Evolutionary conservation across 768 basidiomycete species (phyloP), one percentile per base, ranked within the genome.

Genomic region (Tylopilus vinaceipallidus): DNA sequence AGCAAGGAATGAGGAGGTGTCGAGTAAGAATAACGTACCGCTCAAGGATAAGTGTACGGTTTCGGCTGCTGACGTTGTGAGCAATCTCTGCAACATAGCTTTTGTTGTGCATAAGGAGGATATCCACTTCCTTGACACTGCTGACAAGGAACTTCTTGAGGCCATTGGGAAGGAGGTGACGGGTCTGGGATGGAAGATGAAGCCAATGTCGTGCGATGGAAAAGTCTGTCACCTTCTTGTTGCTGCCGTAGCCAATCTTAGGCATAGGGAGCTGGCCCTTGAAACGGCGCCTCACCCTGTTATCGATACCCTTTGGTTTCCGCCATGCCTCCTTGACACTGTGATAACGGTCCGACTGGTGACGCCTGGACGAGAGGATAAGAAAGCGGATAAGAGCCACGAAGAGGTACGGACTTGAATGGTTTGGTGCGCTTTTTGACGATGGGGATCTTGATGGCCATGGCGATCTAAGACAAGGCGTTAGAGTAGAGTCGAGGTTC

Each of bases 291-390:
- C 93, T 80, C 64, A 97, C 95, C 66, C 95, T 85, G 85, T 98
- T 98, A 72, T 98, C 95, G 64, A 98, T 98, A 91, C 95, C 97
- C 85, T 98, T 99, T 61, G 97, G 97, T 80, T 99, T 99, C 72
- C 97, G 83, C 97, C 97, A 99, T 79, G 91, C 79, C 79, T 97
- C 94, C 82, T 95, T 95, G 61, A 98, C 94, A 59, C 88, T 76
- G 71, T 91, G 83, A 79, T 97, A 98, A 68, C 95, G 89, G 77
- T 98, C 95, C 42, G 93, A 95, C 75, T 98, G 95, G 75, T 98
- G 95, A 74, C 95, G 91, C 81, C 91, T 92, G 69, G 26, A 47
- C 29, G 48, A 30, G n/a, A 42, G 49, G 12, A 34, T 54, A 32
- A 69, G 57, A 54, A 41, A 44, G 17, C 38, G 24, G 13, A 32